phyloP scores from a whole-genome alignment of 202 grass and related monocot genomes.

The Zizania palustris region DNA sequence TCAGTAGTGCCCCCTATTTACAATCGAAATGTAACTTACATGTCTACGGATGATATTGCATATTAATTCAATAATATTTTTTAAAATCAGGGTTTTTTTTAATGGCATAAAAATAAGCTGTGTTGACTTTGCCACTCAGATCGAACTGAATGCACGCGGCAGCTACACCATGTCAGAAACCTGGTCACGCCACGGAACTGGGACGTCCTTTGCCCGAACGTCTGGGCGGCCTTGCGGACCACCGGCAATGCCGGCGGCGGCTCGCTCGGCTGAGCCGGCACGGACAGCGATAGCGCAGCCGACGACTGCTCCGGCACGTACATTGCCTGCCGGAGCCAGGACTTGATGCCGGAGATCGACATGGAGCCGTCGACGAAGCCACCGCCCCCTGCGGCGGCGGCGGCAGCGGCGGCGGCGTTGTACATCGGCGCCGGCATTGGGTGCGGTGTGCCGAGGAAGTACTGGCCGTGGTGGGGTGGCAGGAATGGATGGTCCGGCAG shows the following conservation, averaged over 20 bases:
- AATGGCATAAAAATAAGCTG: too few species aligned
- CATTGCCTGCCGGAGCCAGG: slow-evolving; percentile 75
- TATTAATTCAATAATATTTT: too few species aligned
- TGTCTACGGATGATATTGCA: too few species aligned
- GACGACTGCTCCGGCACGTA: slow-evolving; percentile 38
- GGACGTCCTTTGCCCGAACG: slow-evolving; percentile 89
- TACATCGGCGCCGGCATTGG: slow-evolving; percentile 37
- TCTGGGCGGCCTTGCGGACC: slow-evolving; percentile 55
- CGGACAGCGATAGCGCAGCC: slow-evolving; percentile 53
- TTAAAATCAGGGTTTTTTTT: too few species aligned
- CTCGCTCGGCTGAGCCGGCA: slow-evolving; percentile 23
- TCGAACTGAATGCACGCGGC: too few species aligned
- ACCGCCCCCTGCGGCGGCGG: neutral
- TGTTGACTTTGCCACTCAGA: too few species aligned
- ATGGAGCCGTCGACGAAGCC: slow-evolving; percentile 43
- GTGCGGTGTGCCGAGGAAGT: slow-evolving; percentile 32
- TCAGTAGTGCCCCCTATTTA: too few species aligned
- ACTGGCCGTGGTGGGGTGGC: slow-evolving; percentile 33
- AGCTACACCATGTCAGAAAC: slow-evolving; percentile 11
- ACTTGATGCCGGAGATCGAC: slow-evolving; percentile 93
- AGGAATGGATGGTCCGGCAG: slow-evolving; percentile 34
- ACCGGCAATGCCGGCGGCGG: slow-evolving; percentile 32
- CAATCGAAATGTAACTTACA: too few species aligned
- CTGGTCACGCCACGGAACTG: slow-evolving; percentile 85
- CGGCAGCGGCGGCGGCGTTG: slow-evolving; percentile 18